Evolutionary conservation across 805 yeast genomes (phyloP).

Genomic region (Wickerhamiella sorbophila): DNA sequence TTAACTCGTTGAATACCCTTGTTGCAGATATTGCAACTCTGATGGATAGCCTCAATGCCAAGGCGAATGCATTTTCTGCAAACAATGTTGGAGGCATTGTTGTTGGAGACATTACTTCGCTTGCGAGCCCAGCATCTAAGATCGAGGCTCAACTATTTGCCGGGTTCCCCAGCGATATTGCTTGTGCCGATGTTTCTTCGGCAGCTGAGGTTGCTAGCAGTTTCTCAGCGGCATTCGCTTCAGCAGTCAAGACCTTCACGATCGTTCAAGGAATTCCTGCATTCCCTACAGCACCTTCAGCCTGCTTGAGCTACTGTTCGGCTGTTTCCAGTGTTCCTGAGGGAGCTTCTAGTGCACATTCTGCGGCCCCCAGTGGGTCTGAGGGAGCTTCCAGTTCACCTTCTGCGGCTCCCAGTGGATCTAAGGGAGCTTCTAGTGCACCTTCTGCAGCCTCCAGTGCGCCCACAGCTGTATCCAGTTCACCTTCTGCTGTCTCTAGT

Average conservation of each 20-base stretch:
- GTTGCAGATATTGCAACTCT: slow-evolving; percentile 8
- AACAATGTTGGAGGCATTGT: slow-evolving; percentile 16
- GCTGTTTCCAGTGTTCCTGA: slow-evolving; percentile 8
- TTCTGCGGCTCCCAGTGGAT: too few species aligned
- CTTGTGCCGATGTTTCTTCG: not conserved
- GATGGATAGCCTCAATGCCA: slow-evolving; percentile 10
- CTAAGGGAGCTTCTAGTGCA: too few species aligned
- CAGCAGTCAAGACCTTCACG: not conserved
- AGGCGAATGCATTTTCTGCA: slow-evolving; percentile 13
- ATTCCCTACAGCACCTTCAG: slow-evolving; percentile 1
- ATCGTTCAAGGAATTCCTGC: not conserved
- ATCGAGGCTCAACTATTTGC: slow-evolving; percentile 5
- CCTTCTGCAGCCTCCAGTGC: too few species aligned
- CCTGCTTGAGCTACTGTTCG: slow-evolving; percentile 4
- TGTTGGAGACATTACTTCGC: slow-evolving; percentile 11
- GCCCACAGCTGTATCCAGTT: too few species aligned
- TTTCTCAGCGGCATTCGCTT: not conserved
- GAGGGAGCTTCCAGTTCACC: too few species aligned
- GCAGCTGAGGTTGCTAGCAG: not conserved
- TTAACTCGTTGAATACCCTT: slow-evolving; percentile 2
- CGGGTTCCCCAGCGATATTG: not conserved
- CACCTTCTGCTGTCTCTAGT: not conserved
- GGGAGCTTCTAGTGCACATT: not conserved
- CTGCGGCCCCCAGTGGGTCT: too few species aligned
- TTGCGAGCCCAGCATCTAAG: slow-evolving; percentile 9